Conservation (phyloP, 129 eudicot species). For the Centrapalus pauciflorus region DNA sequence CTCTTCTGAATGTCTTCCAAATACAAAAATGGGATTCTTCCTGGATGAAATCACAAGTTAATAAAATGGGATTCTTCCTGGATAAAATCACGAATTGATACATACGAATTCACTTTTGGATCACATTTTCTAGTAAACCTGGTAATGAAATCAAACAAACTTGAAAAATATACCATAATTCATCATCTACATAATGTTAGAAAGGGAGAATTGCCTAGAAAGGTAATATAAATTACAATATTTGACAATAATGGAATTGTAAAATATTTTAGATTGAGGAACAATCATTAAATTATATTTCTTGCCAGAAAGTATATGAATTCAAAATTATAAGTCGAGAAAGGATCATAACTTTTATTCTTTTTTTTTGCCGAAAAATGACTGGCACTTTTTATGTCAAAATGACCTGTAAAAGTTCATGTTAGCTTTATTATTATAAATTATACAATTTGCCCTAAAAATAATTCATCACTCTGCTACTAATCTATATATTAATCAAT, state of each 20-base stretch:
- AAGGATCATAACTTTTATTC: too few species aligned
- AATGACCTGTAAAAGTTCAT: too few species aligned
- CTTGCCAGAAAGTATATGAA: too few species aligned
- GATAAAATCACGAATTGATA: not conserved
- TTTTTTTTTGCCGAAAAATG: too few species aligned
- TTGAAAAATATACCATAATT: not conserved
- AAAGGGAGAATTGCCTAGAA: not conserved
- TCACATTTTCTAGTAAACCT: not conserved
- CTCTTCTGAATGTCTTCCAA: slow-evolving; percentile 97
- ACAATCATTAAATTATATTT: too few species aligned
- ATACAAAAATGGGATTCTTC: slow-evolving; percentile 92
- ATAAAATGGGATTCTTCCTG: slow-evolving; percentile 68
- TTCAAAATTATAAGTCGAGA: too few species aligned
- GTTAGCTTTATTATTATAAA: not conserved
- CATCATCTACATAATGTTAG: not conserved
- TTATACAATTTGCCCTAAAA: not conserved
- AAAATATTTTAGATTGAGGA: too few species aligned
- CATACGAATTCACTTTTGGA: not conserved
- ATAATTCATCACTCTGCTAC: not conserved
- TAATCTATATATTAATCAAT: not conserved
- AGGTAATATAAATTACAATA: not conserved
- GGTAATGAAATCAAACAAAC: not conserved
- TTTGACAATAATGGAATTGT: not conserved
- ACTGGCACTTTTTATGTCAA: too few species aligned
- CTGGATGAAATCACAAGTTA: slow-evolving; percentile 36